Evolutionary conservation across 495 filamentous ascomycete genomes (phyloP).

Genomic region (Penicillium subrubescens): DNA sequence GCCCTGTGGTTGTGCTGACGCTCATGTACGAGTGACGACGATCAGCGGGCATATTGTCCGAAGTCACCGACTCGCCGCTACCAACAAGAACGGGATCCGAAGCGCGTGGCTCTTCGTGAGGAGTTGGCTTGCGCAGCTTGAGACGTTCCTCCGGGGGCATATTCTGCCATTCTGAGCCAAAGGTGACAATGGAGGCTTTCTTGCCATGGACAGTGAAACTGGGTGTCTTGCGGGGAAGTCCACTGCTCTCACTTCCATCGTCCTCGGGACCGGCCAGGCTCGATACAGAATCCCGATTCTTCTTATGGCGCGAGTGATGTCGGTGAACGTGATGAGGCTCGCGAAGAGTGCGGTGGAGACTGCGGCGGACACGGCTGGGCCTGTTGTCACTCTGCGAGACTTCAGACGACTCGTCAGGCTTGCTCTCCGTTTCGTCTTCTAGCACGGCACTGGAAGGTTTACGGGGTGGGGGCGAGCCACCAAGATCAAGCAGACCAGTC

Average conservation of each 20-base stretch:
- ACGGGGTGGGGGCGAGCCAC: conserved; percentile 37
- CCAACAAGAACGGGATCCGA: conserved; percentile 41
- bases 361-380: conserved; percentile 71
- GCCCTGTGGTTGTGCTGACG: conserved; percentile 41
- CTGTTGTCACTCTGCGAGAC: conserved; percentile 36
- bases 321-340: conserved; percentile 74
- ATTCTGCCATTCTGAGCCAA: conserved; percentile 86
- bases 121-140: conserved; percentile 55
- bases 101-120: conserved; percentile 45
- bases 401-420: conserved; percentile 39
- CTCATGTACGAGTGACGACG: conserved; percentile 42
- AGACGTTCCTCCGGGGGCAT: conserved; percentile 79
- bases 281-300: conserved; percentile 73
- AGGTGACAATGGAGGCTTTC: conserved; percentile 94
- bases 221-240: conserved; percentile 73
- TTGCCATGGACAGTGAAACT: conserved; percentile 97
- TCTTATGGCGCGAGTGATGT: conserved; percentile 65
- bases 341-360: conserved; percentile 90
- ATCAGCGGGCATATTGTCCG: conserved; percentile 25
- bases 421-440: conserved; percentile 41
- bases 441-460: conserved; percentile 39
- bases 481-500: conserved; percentile 47
- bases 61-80: conserved; percentile 35
- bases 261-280: conserved; percentile 64
- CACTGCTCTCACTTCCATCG: conserved; percentile 56